These are phyloP conservation scores for Neurospora sp. DNA, from an alignment of 2,329 filamentous ascomycete species.

Conservation along the genomic window DNA sequence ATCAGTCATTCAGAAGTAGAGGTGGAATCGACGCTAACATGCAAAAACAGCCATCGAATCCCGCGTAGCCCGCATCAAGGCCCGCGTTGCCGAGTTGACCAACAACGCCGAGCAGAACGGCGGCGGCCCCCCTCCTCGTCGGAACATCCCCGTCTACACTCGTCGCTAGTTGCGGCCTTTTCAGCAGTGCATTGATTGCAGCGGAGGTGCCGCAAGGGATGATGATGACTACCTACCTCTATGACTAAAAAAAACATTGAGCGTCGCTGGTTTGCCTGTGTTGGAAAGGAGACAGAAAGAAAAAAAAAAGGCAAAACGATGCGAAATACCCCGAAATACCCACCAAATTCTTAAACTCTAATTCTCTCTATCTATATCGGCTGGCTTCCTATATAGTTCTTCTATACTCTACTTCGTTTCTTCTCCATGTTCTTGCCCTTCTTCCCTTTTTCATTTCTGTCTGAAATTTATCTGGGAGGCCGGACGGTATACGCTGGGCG, in stretches of 20 bases:
- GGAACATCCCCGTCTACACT: background rate
- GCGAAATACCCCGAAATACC: background rate
- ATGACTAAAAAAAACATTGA: too few relatives aligned
- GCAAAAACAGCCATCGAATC: slow-evolving; percentile 75
- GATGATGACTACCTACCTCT: background rate
- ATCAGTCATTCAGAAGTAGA: background rate
- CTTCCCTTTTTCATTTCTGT: background rate
- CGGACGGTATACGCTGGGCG: background rate
- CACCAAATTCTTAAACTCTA: background rate
- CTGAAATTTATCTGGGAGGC: background rate
- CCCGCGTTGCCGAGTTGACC: slow-evolving; percentile 88
- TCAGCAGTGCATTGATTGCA: background rate
- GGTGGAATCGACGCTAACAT: background rate
- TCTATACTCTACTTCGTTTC: background rate
- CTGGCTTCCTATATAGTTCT: background rate
- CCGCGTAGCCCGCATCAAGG: slow-evolving; percentile 94
- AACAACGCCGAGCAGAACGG: slow-evolving; percentile 57
- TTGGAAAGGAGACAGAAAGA: background rate
- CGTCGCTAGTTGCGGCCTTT: background rate
- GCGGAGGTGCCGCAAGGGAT: background rate
- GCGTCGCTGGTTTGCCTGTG: background rate
- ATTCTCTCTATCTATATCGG: background rate
- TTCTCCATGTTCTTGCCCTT: background rate
- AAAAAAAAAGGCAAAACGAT: background rate
- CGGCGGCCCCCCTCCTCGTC: background rate